Base-by-base conservation (phyloP, 2,329 filamentous ascomycete genomes). In the Cercospora brassicicola region DNA sequence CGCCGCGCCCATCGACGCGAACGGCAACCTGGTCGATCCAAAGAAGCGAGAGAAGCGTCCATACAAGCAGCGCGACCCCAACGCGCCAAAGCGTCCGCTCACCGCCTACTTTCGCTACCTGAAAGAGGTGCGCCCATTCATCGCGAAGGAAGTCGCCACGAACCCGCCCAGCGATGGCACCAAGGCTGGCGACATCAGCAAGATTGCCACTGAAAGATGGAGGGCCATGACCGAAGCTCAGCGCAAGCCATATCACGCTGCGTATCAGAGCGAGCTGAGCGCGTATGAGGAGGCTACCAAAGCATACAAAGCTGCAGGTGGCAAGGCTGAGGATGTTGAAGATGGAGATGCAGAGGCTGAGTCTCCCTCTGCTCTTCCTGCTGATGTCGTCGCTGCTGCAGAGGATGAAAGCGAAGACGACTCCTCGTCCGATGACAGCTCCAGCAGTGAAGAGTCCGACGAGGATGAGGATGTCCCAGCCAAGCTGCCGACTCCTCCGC, bases 51-150 rank as follows among this genome's bases (percentile, higher is more conserved):
- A 73, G 70, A 79, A 78, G 69, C 76, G 77, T 36, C 72, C 73
- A 33, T 77, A 91, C 77, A 84, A 84, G 77, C 79, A 80, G 59
- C 82, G 79, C 72, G 94, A 98, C 79, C 94, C 94, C 73, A 96
- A 97, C 80, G 94, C 94, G 6, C 94, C 94, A 68, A 98, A 97
- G 87, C 89, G 94, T 61, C 94, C 94, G 8, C 81, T 97, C 77
- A 98, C 94, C 5, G 93, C 94, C 2, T 97, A 96, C 84, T 97
- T 98, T 84, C 84, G 97, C 69, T 98, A 93, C 84, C 93, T 96
- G 85, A 91, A 96, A 80, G 90, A 91, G 72, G 93, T 93, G 72
- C 91, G 95, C 60, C 87, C 89, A 62, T 90, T 92, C 78, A 95
- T 98, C 74, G 90, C 91, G 66, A 76, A 78, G 4, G 77, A 80